A percentile compares a stretch with the other conserved stretches of the same genome.
phyloP scores from a whole-genome alignment of 1,284 basidiomycete genomes.

The Heterobasidion irregulare region DNA sequence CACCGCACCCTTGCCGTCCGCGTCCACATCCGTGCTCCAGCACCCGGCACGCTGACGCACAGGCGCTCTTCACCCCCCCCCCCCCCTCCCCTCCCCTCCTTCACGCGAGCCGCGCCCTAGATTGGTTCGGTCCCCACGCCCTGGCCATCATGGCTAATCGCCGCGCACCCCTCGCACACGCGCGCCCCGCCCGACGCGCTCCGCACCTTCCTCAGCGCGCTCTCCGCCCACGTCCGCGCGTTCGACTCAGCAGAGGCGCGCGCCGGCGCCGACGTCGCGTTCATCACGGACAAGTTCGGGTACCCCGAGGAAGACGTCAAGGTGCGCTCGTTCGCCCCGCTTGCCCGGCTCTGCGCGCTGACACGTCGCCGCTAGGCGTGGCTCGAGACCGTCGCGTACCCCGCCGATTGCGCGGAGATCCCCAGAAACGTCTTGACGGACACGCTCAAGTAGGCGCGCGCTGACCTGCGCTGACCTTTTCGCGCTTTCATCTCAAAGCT shows the following conservation, averaged over 20 bases:
- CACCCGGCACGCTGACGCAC: too few relatives aligned
- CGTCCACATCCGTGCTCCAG: too few relatives aligned
- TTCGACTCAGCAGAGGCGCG: constrained; percentile 66
- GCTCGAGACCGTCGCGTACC: constrained; percentile 75
- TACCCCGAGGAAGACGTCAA: constrained; percentile 76
- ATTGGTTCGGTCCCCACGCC: constrained; percentile 87
- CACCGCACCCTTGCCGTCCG: not conserved
- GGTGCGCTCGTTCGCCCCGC: constrained; percentile 25
- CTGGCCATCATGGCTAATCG: constrained; percentile 96
- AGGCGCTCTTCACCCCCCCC: too few relatives aligned
- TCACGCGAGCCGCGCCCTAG: constrained; percentile 26
- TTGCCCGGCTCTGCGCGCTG: constrained; percentile 13
- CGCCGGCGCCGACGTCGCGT: constrained; percentile 57
- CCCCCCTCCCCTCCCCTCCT: not conserved
- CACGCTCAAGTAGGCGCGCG: constrained; percentile 53
- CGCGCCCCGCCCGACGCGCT: constrained; percentile 46
- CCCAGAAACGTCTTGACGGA: constrained; percentile 54
- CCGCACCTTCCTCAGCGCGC: constrained; percentile 51
- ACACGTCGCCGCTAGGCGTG: constrained; percentile 45
- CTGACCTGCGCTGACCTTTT: not conserved
- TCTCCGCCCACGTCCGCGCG: constrained; percentile 56
- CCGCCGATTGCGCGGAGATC: constrained; percentile 56
- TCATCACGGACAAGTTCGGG: constrained; percentile 72
- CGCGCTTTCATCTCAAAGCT: not conserved
- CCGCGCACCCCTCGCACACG: constrained; percentile 58